Base-by-base conservation (phyloP, 306 rosid genomes). In the Hippophae tibetana region DNA sequence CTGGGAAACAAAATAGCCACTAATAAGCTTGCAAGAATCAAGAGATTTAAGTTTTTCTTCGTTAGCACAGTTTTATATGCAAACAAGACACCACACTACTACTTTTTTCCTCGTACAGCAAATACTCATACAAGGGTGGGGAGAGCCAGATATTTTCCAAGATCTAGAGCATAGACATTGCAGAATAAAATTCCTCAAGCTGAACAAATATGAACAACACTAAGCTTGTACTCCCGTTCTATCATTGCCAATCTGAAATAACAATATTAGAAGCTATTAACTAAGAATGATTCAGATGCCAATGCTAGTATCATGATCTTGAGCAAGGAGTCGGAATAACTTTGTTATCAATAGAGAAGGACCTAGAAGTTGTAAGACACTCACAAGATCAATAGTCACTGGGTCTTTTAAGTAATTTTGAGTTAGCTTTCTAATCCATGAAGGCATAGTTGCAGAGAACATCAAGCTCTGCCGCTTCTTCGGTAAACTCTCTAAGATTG, bases 371-470 rank as follows among this genome's bases (percentile, higher is more conserved):
- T 70, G 54, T 26, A 5, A 18, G 26, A 57, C 43, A 79, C 97
- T 93, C 72, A 93, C 99, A 63, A 93, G 99, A 84, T 93, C 97
- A 79, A 93, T 79, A 7, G 77, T 78, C 38, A 76, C 27, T 13
- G 97, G 95, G 74, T 80, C 14, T 5, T 70, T 80, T 45, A 93
- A 74, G 75, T 93, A 93, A 61, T 84, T 93, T 71, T 72, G 93
- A 2, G 90, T 58, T 64, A 93, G 82, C 78, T 84, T 78, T 73
- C 49, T 84, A 56, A 93, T 93, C 97, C 93, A 86, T 14, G 81
- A 51, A 7, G 99, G 99, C 99, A 93, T 93, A 31, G 99, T 93
- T 62, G 99, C 99, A 63, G 99, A 93, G 65, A 93, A 93, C 99
- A 93, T 80, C 70, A 93, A 77, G 54, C 84, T 86, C 78, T 93